A percentile compares a stretch with the other conserved stretches of the same genome.
Evolutionary conservation across 805 yeast species (phyloP).

Genomic region (Blastobotrys parvus): DNA sequence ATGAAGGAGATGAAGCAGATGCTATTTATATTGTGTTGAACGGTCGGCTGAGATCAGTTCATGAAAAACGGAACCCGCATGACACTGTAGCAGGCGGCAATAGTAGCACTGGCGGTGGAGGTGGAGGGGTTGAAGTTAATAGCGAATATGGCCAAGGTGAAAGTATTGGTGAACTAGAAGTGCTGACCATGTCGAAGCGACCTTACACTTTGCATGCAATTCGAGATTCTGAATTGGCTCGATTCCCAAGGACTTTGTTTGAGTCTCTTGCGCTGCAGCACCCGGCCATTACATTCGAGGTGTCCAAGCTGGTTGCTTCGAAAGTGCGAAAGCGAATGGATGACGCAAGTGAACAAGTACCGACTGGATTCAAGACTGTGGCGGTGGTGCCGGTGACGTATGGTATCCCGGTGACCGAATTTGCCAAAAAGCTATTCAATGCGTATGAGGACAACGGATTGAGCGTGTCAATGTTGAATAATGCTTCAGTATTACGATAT

Average conservation of each 20-base stretch:
- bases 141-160: conserved; percentile 93
- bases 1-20: conserved; percentile 80
- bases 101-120: too few relatives aligned
- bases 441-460: conserved; percentile 68
- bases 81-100: too few relatives aligned
- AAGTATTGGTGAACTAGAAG: conserved; percentile 92
- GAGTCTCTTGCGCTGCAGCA: conserved; percentile 75
- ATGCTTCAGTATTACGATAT: conserved; percentile 68
- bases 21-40: conserved; percentile 85
- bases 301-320: conserved; percentile 77
- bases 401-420: conserved; percentile 81
- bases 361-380: conserved; percentile 62
- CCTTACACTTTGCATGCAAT: conserved; percentile 70
- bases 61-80: too few relatives aligned
- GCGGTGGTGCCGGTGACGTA: conserved; percentile 71
- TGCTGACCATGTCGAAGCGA: conserved; percentile 69
- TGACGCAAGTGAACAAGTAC: not conserved
- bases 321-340: conserved; percentile 26
- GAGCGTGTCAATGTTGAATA: conserved; percentile 71
- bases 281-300: conserved; percentile 86
- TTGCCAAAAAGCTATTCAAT: conserved; percentile 64
- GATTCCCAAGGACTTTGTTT: conserved; percentile 84
- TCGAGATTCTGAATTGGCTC: conserved; percentile 86
- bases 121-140: conserved; percentile 31
- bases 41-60: conserved; percentile 71